A percentile compares a stretch with the other conserved stretches of the same genome.
Evolutionary conservation across 2,329 filamentous ascomycete genomes (phyloP).

Genomic region (Colletotrichum cordylinicola): DNA sequence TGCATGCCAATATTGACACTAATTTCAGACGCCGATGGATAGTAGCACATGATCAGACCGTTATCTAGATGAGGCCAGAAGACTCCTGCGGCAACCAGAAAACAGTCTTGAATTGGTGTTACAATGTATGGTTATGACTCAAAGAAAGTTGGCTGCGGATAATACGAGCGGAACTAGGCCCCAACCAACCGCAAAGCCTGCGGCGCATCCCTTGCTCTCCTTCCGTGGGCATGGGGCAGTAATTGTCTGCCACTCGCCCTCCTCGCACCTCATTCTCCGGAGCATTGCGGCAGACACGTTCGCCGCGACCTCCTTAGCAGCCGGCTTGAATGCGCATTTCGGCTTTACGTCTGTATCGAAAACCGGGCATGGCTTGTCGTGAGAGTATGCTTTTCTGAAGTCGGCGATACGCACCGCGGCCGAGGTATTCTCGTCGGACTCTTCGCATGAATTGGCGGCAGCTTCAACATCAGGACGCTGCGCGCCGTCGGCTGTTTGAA

Average conservation of each 20-base stretch:
- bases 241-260: neutral
- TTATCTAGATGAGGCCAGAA: neutral
- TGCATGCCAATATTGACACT: neutral
- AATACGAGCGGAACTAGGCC: neutral
- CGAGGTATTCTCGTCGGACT: neutral
- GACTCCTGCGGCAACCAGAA: neutral
- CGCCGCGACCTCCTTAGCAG: neutral
- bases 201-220: neutral
- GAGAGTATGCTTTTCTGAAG: neutral
- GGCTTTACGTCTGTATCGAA: neutral
- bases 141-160: neutral
- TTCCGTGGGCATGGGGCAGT: neutral
- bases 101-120: neutral
- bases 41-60: neutral
- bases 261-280: neutral
- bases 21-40: neutral
- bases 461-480: neutral
- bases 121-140: neutral
- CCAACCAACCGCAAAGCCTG: neutral
- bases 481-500: neutral
- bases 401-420: neutral
- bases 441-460: neutral
- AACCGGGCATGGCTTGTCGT: neutral
- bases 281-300: neutral
- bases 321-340: neutral